Evolutionary conservation across 148 eudicot genomes (phyloP).

Genomic region (Fagopyrum esculentum): DNA sequence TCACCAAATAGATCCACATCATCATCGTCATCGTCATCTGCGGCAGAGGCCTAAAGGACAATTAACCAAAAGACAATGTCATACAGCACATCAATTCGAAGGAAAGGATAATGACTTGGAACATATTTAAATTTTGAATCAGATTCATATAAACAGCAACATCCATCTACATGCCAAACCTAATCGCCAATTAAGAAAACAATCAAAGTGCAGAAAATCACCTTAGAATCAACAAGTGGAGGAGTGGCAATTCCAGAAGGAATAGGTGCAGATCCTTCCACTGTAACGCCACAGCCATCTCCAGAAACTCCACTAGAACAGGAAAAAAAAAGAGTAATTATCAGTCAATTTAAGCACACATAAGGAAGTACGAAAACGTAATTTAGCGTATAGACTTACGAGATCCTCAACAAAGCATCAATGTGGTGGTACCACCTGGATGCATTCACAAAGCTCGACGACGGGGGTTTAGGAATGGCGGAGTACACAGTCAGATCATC

Average conservation of each 20-base stretch:
- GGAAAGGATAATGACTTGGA: neutral
- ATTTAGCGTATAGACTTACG: constrained; percentile 44
- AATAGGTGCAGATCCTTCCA: constrained; percentile 65
- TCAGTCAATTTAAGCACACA: neutral
- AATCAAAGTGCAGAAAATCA: neutral
- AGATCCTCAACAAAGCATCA: constrained; percentile 81
- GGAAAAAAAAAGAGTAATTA: neutral
- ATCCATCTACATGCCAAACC: neutral
- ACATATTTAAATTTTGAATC: neutral
- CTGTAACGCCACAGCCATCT: constrained; percentile 71
- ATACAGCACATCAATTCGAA: neutral
- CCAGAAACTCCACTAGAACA: constrained; percentile 64
- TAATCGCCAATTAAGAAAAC: neutral
- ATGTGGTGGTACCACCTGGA: constrained; percentile 87
- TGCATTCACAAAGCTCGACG: constrained; percentile 60
- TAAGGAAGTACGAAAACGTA: neutral
- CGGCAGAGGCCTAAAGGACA: constrained; percentile 54
- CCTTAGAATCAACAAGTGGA: constrained; percentile 66
- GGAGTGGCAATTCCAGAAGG: constrained; percentile 58
- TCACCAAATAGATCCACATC: constrained; percentile 96
- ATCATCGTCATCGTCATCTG: constrained; percentile 69
- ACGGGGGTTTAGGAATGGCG: constrained; percentile 55
- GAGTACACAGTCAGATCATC: constrained; percentile 74
- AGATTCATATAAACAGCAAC: neutral
- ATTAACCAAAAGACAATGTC: neutral